Base-by-base conservation (phyloP, 2,329 filamentous ascomycete species). In the Capronia epimyces region DNA sequence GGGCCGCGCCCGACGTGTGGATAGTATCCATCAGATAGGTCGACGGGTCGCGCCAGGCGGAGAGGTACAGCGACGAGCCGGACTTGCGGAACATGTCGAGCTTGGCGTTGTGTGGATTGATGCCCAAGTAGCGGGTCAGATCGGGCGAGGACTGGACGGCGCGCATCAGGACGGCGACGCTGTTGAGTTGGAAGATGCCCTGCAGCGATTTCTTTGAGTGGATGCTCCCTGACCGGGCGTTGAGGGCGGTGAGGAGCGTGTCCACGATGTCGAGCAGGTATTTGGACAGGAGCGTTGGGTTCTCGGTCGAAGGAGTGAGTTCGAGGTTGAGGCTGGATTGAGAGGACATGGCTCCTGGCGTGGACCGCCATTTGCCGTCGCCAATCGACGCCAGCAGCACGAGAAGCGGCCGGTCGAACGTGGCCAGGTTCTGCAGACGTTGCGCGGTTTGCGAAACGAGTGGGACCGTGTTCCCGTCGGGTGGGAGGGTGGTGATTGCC, bases 221-320 rank as follows among this genome's bases (percentile, higher is more conserved):
- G 37, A 93, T 67, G 7, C 78, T 65, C 24, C 84, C 81, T 3
- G 84, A 83, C 58, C 89, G 93, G 53, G 79, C 75, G 56, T 94
- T 87, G 9, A 97, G 75, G 7, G 84, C 79, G 22, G 77, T 77
- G 57, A 97, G 78, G 18, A 97, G 76, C 1, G 81, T 77, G 49
- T 97, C 89, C 56, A 97, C 84, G 25, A 88, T 91, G 68, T 98
- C 93, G 18, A 84, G 77, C 60, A 89, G 87, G 66, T 97, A 98
- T 66, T 95, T 84, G 1, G 86, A 85, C 61, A 98, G 89, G 13
- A 98, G 83, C 47, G 91, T 83, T 18, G 57, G 59, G 57, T 83
- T 82, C 24, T 90, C 90, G 12, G 74, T 75, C 5, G 79, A 80
- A 2, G 77, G 77, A 9, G 79, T 78, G 7, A 59, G 42, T 45